A percentile compares a stretch with the other conserved stretches of the same genome.
phyloP scores from a whole-genome alignment of 2,329 filamentous ascomycete genomes.

The Arthrobotrys sinensis region DNA sequence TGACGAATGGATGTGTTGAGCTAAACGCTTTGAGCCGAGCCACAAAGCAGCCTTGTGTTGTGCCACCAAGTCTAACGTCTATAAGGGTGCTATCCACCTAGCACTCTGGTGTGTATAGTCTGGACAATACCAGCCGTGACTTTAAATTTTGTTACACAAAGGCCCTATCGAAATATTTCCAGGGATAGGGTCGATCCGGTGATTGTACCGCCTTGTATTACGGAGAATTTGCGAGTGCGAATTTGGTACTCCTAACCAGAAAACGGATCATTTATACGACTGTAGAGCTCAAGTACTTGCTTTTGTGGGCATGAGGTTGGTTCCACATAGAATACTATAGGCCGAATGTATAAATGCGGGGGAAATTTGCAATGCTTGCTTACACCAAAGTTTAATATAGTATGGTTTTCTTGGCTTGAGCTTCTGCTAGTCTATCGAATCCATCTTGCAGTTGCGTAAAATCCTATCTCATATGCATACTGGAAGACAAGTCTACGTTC shows the following conservation, averaged over 20 bases:
- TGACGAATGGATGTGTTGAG: no score
- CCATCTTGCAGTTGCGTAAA: no score
- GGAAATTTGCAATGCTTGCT: background rate
- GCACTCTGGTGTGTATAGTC: no score
- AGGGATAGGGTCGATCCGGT: background rate
- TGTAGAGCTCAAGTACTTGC: background rate
- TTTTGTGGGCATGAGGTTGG: background rate
- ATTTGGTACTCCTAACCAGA: background rate
- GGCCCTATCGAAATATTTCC: background rate
- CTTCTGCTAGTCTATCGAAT: no score
- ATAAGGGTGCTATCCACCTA: no score
- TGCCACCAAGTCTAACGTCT: no score
- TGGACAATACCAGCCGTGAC: no score
- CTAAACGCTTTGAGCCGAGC: no score
- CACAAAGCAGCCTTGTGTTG: no score
- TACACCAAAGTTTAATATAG: background rate
- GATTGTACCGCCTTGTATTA: background rate
- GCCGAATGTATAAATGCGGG: background rate
- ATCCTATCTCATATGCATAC: no score
- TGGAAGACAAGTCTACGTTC: no score
- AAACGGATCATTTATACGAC: background rate
- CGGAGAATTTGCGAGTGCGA: slow-evolving; percentile 1
- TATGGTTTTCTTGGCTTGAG: background rate
- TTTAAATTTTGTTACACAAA: background rate
- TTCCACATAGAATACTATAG: background rate